These are phyloP conservation scores for Sporisorium reilianum DNA, from an alignment of 1,284 basidiomycete genomes.

Conservation along the genomic window DNA sequence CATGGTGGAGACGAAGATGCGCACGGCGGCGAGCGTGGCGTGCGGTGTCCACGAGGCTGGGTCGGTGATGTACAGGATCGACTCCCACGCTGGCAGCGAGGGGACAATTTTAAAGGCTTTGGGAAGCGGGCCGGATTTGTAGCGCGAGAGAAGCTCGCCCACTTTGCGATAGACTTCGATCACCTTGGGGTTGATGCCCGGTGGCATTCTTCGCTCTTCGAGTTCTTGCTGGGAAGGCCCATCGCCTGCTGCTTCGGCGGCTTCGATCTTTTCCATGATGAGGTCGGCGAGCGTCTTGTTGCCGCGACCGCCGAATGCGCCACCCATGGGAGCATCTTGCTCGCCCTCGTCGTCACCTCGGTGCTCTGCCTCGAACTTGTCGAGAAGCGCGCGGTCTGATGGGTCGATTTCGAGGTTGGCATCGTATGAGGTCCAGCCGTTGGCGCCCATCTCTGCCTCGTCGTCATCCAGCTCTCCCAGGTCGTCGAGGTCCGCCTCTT, in stretches of 20 bases:
- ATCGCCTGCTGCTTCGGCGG: constrained; percentile 69
- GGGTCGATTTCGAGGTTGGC: constrained; percentile 65
- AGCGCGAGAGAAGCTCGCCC: constrained; percentile 85
- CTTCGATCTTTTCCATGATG: constrained; percentile 89
- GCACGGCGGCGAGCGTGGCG: constrained; percentile 91
- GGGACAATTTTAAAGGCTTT: constrained; percentile 99
- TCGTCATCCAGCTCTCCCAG: constrained; percentile 58
- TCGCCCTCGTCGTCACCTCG: constrained; percentile 29
- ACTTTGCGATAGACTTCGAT: constrained; percentile 91
- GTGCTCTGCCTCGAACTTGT: constrained; percentile 58
- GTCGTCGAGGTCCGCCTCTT: constrained; percentile 58
- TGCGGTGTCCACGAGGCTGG: constrained; percentile 96
- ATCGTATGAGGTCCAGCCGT: constrained; percentile 57
- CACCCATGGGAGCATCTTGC: constrained; percentile 26
- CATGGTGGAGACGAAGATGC: constrained; percentile 95
- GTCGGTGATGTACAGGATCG: constrained; percentile 90
- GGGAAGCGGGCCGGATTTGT: constrained; percentile 94
- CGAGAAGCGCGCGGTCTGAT: constrained; percentile 63
- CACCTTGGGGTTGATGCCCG: constrained; percentile 94
- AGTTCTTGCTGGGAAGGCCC: constrained; percentile 25
- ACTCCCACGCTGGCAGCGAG: constrained; percentile 94
- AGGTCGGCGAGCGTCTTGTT: constrained; percentile 81
- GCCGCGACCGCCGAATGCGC: constrained; percentile 36
- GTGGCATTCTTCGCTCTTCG: constrained; percentile 71
- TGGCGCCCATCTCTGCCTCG: constrained; percentile 61